Conservation (phyloP, 345 rosid species). For the Gossypium sturtianum region DNA sequence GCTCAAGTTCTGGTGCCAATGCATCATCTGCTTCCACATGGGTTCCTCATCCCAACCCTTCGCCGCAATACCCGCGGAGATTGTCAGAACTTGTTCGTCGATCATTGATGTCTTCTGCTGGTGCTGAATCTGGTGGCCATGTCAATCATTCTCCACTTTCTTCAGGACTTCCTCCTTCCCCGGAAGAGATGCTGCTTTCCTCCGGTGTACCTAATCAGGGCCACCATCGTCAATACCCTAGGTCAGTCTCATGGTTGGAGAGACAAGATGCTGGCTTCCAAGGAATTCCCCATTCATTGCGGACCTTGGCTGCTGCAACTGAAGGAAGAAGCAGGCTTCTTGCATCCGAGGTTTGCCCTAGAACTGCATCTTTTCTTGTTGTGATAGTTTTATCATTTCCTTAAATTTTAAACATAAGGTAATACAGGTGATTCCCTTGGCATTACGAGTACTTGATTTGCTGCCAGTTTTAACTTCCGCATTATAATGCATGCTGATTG, state of each 20-base stretch:
- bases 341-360: slow-evolving; percentile 68
- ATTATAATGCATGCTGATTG: not conserved
- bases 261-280: slow-evolving; percentile 54
- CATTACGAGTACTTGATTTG: too few relatives aligned
- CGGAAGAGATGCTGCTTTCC: slow-evolving; percentile 39
- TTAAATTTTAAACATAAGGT: not conserved
- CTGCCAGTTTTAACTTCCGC: not conserved
- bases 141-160: slow-evolving; percentile 31
- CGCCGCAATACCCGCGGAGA: slow-evolving; percentile 50
- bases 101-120: slow-evolving; percentile 53
- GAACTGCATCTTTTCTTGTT: not conserved
- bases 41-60: slow-evolving; percentile 45
- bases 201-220: slow-evolving; percentile 46
- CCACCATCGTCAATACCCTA: slow-evolving; percentile 43
- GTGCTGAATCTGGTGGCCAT: slow-evolving; percentile 42
- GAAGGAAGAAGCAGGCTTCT: slow-evolving; percentile 69
- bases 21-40: slow-evolving; percentile 42
- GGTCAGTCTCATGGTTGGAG: slow-evolving; percentile 48
- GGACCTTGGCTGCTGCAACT: slow-evolving; percentile 47
- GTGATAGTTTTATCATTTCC: not conserved
- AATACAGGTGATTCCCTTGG: too few relatives aligned
- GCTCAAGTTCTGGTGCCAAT: slow-evolving; percentile 39
- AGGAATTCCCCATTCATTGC: slow-evolving; percentile 51
- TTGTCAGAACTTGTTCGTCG: slow-evolving; percentile 64
- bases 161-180: slow-evolving; percentile 33